These are phyloP conservation scores for Penicillium coffeae DNA, from an alignment of 495 filamentous ascomycete species.

Conservation along the genomic window DNA sequence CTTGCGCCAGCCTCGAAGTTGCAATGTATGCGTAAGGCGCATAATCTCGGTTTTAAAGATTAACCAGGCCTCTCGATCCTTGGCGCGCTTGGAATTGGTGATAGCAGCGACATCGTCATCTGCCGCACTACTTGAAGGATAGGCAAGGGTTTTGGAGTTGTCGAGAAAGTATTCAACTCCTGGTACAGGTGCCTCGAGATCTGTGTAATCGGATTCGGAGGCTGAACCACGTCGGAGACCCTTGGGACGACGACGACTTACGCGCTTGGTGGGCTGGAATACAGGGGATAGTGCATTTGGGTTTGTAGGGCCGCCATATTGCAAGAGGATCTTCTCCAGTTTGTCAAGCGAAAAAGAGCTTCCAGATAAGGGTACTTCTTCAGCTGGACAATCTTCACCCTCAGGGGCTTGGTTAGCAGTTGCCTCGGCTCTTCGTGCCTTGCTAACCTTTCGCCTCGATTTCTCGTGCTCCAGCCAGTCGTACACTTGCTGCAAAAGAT, in stretches of 20 bases:
- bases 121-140: conserved; percentile 56
- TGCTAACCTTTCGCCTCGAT: conserved; percentile 53
- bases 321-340: conserved; percentile 63
- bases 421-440: conserved; percentile 32
- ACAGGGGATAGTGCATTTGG: conserved; percentile 27
- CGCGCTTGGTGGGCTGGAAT: conserved; percentile 32
- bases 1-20: conserved; percentile 83
- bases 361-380: conserved; percentile 45
- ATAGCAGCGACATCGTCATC: conserved; percentile 37
- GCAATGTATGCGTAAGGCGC: conserved; percentile 81
- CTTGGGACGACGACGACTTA: conserved; percentile 28
- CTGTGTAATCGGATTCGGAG: conserved; percentile 78
- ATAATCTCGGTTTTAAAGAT: conserved; percentile 88
- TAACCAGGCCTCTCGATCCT: conserved; percentile 70
- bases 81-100: conserved; percentile 41
- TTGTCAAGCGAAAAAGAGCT: conserved; percentile 61
- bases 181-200: conserved; percentile 67
- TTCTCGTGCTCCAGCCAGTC: conserved; percentile 81
- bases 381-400: conserved; percentile 24
- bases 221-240: conserved; percentile 43
- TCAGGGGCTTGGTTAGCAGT: conserved; percentile 14
- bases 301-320: conserved; percentile 43
- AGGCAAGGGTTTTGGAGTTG: conserved; percentile 82
- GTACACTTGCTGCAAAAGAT: conserved; percentile 64
- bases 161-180: conserved; percentile 76